Base-by-base conservation (phyloP, 2,329 filamentous ascomycete species). In the Thermothelomyces thermophilus region DNA sequence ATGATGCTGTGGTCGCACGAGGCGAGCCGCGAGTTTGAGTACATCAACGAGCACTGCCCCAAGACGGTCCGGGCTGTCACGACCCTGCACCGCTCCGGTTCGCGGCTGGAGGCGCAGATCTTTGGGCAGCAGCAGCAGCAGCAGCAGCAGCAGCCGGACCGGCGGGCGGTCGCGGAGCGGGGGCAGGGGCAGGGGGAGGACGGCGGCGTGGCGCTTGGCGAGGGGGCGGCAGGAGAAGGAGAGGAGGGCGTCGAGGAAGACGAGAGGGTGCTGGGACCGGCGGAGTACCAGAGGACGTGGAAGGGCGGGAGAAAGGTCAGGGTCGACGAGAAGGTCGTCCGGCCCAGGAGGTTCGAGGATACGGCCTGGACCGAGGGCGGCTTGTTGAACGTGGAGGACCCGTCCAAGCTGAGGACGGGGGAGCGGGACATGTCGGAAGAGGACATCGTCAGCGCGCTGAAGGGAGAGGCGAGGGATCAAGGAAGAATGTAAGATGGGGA, bases 1-100 rank as follows among this genome's bases (percentile, higher is more conserved):
- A 64, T 72, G 59, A 67, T 70, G 16, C 68, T 70, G 1, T 80
- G 75, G 75, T 77, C 74, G 2, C 58, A 56, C 2, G 67, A 71
- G 3, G 68, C 74, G 7, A 69, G 70, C n/a, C 63, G 60, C 13
- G 63, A 69, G 54, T 59, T 73, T 14, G 54, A 57, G 3, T 60
- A 64, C 31, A 66, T 79, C 28, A 63, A 70, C 34, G 58, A 58
- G 9, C 61, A 64, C 5, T 75, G 69, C 46, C 68, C 73, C 9
- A 64, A 60, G 44, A 60, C 74, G 1, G 62, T 73, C 8, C 19
- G 36, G 11, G 57, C 57, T 3, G 36, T 57, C n/a, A 55, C 45
- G 3, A 58, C 37, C 28, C 51, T 59, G 51, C 41, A 50, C 10
- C 39, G 45, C 14, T 33, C 42, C 5, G 53, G 55, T 5, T 48